Base-by-base conservation (phyloP, 345 rosid species). In the Murraya paniculata region DNA sequence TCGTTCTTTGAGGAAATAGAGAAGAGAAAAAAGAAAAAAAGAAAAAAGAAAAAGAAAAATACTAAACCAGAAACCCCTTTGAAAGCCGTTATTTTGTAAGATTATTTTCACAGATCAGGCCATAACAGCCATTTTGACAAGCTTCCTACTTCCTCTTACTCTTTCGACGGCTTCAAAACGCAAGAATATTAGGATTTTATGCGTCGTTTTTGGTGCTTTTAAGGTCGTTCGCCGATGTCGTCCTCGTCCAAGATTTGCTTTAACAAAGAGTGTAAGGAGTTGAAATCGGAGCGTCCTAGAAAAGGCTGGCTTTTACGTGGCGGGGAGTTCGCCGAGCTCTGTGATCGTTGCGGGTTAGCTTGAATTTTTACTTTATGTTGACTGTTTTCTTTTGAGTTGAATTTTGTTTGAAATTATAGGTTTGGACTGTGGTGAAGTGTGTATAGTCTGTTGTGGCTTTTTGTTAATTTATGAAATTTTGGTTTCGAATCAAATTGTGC, bases 271-370 rank as follows among this genome's bases (percentile, higher is more conserved):
- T 94, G 99, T 82, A 64, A 77, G 67, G 92, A 90, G 83, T 77
- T 84, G 82, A 88, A 83, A 75, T 88, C 91, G 79, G 87, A 87
- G 14, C 81, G 84, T 74, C 87, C 77, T 41, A 85, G 92, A 57
- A 94, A 87, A 73, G 99, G 95, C 7, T 96, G 99, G 99, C 87
- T 89, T 77, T 87, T 96, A 74, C 97, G 94, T 73, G 72, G 84
- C 71, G 98, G 98, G 28, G 97, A 91, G 81, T 84, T 82, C 56
- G 98, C 91, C n/a, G 92, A 92, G 79, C 98, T 96, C 64, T 96
- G 99, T 86, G 91, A 90, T 84, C 92, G 94, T 82, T 96, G 99
- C 94, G 95, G 87, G 99, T 96, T 84, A 89, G 90, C 75, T 38
- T 27, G 0, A n/a, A 5, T 21, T 66, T 27, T 57, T 71, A 70